Base-by-base conservation (phyloP, 306 rosid species). In the Lablab purpureus region DNA sequence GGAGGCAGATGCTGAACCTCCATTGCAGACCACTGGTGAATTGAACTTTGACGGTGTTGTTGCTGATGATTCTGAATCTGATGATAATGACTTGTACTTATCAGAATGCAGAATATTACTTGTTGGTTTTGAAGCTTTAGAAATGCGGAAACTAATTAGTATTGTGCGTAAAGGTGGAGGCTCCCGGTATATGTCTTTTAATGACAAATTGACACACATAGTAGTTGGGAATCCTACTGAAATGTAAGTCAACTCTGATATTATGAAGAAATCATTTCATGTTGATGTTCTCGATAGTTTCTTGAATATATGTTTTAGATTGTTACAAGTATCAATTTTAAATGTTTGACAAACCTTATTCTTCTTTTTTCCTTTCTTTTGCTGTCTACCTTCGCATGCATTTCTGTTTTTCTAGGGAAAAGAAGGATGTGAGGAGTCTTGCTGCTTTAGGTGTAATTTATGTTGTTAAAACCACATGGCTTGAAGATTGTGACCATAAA, bases 101-200 rank as follows among this genome's bases (percentile, higher is more conserved):
- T 93, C 99, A 60, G 98, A 89, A 71, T 92, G 99, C 87, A 87
- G 91, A 86, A 87, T 95, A 75, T 76, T 83, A 34, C 85, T 91
- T 73, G 88, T 89, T 87, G 99, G 99, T 36, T 95, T 92, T 72
- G 92, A 88, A 86, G 94, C 91, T 73, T 81, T 91, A 67, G 92
- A 92, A 86, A 83, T 92, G 97, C 94, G 98, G 55, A 90, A 89
- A 81, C 80, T 95, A 70, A 90, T 92, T 72, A 91, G 84, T 92
- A 87, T 92, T 90, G 87, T 91, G 80, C 98, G 93, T 55, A 90
- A 82, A 75, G 99, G 98, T 55, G 99, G 98, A 76, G 99, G 97
- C 52, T 89, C 97, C 72, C 87, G 97, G 19, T 92, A 87, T 84
- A 88, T 92, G 90, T 73, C 74, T 27, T 82, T 86, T 75, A 90